Evolutionary conservation across 2,329 filamentous ascomycete genomes (phyloP), one percentile per base, ranked within the genome.

Genomic region (Chrysosporium keratinophilum): DNA sequence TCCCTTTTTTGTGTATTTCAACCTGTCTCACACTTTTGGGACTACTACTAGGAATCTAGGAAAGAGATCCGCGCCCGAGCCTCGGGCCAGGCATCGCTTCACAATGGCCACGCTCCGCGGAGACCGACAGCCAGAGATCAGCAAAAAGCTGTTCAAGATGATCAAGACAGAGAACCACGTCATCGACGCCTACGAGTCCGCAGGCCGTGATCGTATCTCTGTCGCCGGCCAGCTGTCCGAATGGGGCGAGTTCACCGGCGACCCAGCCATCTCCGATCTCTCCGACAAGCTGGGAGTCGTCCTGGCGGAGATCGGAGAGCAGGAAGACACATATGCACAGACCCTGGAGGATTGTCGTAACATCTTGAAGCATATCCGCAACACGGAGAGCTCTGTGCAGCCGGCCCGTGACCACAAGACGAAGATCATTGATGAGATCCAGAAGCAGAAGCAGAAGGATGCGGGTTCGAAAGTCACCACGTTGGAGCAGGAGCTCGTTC

Each of bases 101-200:
- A 86, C 83, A 56, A 85, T 97, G 74, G 83, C 81, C 60, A 93
- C 88, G 17, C 82, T 98, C 53, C 88, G 91, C 50, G 88, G 88
- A 54, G 81, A 84, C 47, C 80, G 85, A 62, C 88, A 95, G 67
- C 88, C 90, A 3, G 89, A 96, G 69, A 80, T 96, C 28, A 89
- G 87, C 63, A 88, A 87, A 70, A 87, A 85, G 67, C 82, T 98
- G 50, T 94, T 84, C 78, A 85, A 85, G 63, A 79, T 98, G 57
- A 95, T 97, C 77, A 98, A 98, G 75, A 87, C 86, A 48, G 86
- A 94, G 71, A 97, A 96, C 76, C 83, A 85, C 66, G 83, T 90
- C 35, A 89, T 97, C 63, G 77, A 79, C 48, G 85, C 87, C 47
- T 85, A 96, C 73, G 88, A 95, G 73, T 75, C 81, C 5, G 93